Evolutionary conservation across 805 yeast species (phyloP).

Genomic region (Starmerella geochares): DNA sequence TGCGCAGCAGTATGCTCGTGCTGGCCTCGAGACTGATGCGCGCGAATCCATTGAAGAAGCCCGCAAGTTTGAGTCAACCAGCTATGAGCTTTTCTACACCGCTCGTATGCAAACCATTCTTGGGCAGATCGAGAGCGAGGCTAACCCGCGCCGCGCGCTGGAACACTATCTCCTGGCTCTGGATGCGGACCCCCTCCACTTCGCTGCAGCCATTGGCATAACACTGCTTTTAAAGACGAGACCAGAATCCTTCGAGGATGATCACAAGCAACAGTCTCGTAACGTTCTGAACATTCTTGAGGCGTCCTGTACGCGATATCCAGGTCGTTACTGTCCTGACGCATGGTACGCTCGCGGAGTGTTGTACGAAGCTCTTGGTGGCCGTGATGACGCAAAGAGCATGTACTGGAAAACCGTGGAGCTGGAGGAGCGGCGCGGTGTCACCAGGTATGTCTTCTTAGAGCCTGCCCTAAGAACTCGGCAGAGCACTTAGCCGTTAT

Average conservation of each 20-base stretch:
- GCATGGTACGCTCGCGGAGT: conserved; percentile 59
- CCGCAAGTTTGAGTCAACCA: conserved; percentile 40
- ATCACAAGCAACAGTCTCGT: conserved; percentile 3
- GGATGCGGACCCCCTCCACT: conserved; percentile 17
- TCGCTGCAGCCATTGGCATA: conserved; percentile 21
- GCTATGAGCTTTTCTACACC: conserved; percentile 30
- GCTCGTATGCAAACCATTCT: conserved; percentile 10
- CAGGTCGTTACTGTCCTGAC: conserved; percentile 44
- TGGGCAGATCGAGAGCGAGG: conserved; percentile 10
- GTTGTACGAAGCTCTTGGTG: conserved; percentile 51
- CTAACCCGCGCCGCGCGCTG: conserved; percentile 17
- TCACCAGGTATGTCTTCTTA: conserved; percentile 16
- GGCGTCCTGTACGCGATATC: conserved; percentile 25
- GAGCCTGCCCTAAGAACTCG: not conserved
- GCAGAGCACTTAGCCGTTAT: not conserved
- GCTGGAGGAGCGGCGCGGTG: conserved; percentile 22
- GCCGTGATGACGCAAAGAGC: conserved; percentile 39
- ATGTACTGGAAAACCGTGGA: conserved; percentile 41
- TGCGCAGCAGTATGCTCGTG: conserved; percentile 50
- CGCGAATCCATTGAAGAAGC: conserved; percentile 68
- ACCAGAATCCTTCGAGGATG: not conserved
- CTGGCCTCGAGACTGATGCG: conserved; percentile 48
- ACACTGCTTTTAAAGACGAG: conserved; percentile 13
- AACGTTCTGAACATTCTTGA: conserved; percentile 19
- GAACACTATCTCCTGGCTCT: conserved; percentile 17